Evolutionary conservation across 2,329 filamentous ascomycete species (phyloP).

Genomic region (Colletotrichum cereale): DNA sequence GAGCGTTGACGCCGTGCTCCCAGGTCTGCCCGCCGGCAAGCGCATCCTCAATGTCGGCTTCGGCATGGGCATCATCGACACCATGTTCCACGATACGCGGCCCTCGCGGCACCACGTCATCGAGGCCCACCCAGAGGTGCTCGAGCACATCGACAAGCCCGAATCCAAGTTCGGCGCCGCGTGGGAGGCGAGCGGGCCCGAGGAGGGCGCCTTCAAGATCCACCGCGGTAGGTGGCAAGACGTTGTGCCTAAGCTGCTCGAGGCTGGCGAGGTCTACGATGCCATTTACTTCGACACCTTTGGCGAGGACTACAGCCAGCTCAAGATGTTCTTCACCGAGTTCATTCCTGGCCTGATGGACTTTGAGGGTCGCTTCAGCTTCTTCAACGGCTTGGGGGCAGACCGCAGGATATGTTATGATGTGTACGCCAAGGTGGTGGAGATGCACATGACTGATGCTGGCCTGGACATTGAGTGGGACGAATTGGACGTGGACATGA

Average conservation of each 20-base stretch:
- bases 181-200: constrained; percentile 68
- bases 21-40: constrained; percentile 59
- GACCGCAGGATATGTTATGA: constrained; percentile 95
- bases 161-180: constrained; percentile 64
- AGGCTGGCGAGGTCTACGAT: constrained; percentile 79
- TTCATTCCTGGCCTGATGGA: constrained; percentile 85
- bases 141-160: constrained; percentile 69
- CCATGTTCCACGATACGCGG: constrained; percentile 76
- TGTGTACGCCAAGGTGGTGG: constrained; percentile 91
- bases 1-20: constrained; percentile 76
- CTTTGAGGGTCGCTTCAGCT: constrained; percentile 80
- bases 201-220: constrained; percentile 78
- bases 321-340: constrained; percentile 90
- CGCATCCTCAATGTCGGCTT: constrained; percentile 88
- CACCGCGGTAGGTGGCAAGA: constrained; percentile 86
- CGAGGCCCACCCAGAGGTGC: constrained; percentile 84
- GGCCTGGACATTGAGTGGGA: constrained; percentile 92
- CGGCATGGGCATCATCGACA: constrained; percentile 90
- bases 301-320: constrained; percentile 89
- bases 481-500: constrained; percentile 78
- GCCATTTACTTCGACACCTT: constrained; percentile 99
- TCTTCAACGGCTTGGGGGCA: constrained; percentile 92
- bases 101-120: constrained; percentile 84
- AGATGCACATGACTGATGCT: constrained; percentile 90
- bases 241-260: constrained; percentile 75